Evolutionary conservation across 495 filamentous ascomycete genomes (phyloP).

Genomic region (Aspergillus panamensis): DNA sequence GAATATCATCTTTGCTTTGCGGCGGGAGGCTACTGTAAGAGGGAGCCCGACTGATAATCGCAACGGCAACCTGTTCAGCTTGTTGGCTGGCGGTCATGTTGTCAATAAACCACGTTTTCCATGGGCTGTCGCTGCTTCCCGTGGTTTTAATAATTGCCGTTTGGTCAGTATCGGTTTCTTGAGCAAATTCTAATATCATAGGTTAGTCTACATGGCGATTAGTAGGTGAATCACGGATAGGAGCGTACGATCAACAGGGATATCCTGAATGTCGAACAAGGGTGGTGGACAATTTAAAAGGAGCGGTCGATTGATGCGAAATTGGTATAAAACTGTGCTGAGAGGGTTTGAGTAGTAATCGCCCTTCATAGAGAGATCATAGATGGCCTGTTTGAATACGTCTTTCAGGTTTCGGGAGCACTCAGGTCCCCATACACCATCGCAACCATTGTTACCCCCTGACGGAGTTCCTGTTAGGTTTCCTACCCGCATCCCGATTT

Average conservation of each 20-base stretch:
- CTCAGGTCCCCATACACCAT: conserved; percentile 38
- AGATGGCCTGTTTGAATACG: conserved; percentile 29
- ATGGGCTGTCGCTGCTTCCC: conserved; percentile 32
- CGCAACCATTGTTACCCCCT: conserved; percentile 40
- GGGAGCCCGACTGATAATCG: conserved; percentile 40
- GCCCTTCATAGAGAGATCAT: conserved; percentile 27
- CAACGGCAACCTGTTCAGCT: conserved; percentile 41
- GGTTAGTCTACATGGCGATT: conserved; percentile 3
- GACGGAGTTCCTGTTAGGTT: conserved; percentile 40
- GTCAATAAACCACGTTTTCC: conserved; percentile 42
- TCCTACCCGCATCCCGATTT: conserved; percentile 40
- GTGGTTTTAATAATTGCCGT: conserved; percentile 31
- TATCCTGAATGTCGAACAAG: conserved; percentile 36
- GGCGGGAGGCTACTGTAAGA: conserved; percentile 29
- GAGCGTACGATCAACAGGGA: conserved; percentile 38
- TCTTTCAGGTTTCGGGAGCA: conserved; percentile 38
- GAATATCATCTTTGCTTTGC: conserved; percentile 30
- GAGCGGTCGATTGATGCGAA: conserved; percentile 24
- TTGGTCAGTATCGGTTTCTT: conserved; percentile 29
- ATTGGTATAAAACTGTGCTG: conserved; percentile 28
- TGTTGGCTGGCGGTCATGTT: conserved; percentile 35
- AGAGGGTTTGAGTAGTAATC: conserved; percentile 34
- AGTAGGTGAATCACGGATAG: not conserved
- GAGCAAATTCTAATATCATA: conserved; percentile 30
- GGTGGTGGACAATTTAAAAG: conserved; percentile 31